Evolutionary conservation across 306 rosid genomes (phyloP).

Genomic region (Styphnolobium japonicum): DNA sequence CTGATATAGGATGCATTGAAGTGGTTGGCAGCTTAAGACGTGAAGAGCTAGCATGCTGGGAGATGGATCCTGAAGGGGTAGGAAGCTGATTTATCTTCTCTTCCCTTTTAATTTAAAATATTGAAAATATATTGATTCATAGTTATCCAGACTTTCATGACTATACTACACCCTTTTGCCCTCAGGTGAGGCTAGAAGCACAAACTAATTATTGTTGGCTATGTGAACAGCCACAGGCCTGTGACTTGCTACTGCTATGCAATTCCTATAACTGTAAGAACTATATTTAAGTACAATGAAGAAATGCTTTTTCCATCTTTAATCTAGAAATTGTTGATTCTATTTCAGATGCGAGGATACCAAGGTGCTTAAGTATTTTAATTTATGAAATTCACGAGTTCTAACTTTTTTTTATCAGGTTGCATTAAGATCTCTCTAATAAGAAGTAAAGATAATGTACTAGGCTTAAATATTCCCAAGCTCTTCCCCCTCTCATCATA

Average conservation of each 20-base stretch:
- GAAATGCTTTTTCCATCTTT: not conserved
- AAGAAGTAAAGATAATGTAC: not conserved
- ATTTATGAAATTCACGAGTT: no score
- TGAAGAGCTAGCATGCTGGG: constrained; percentile 76
- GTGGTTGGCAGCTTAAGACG: constrained; percentile 81
- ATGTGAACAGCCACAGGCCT: constrained; percentile 88
- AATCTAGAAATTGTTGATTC: constrained; percentile 76
- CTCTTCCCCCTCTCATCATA: not conserved
- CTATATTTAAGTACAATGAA: not conserved
- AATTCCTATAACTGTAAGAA: not conserved
- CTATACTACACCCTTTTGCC: constrained; percentile 11
- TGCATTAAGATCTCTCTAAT: not conserved
- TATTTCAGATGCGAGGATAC: constrained; percentile 96
- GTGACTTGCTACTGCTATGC: constrained; percentile 12
- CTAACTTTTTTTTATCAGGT: no score
- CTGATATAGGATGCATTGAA: constrained; percentile 68
- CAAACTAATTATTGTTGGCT: constrained; percentile 87
- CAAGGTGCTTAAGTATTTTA: constrained; percentile 91
- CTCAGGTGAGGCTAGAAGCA: constrained; percentile 87
- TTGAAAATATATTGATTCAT: not conserved
- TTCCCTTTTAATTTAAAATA: not conserved
- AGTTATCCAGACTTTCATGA: constrained; percentile 6
- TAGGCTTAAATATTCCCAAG: not conserved
- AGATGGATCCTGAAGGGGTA: constrained; percentile 88
- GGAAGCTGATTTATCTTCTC: not conserved